phyloP scores from a whole-genome alignment of 768 basidiomycete genomes.

The Leccinellum luteum region DNA sequence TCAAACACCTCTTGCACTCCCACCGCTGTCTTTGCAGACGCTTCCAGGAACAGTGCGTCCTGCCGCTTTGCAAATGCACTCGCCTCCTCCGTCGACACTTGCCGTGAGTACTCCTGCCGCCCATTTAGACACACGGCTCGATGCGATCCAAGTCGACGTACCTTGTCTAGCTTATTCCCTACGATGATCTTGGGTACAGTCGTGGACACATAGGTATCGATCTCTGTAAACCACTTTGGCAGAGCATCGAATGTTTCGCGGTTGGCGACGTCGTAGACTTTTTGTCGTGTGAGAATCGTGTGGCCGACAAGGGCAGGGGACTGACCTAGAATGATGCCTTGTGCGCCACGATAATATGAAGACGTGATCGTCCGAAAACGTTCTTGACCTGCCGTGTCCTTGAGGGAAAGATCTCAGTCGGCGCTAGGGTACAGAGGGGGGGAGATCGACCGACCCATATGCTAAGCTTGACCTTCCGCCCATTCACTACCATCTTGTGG shows the following conservation, averaged over 20 bases:
- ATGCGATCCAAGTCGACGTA: constrained; percentile 20
- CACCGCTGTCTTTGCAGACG: constrained; percentile 87
- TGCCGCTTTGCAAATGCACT: constrained; percentile 77
- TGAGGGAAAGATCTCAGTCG: neutral
- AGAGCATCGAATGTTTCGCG: constrained; percentile 92
- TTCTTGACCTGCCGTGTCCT: constrained; percentile 98
- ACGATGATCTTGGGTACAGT: constrained; percentile 94
- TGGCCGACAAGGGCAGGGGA: neutral
- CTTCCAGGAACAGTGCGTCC: constrained; percentile 85
- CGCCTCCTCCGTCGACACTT: constrained; percentile 79
- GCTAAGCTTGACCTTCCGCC: constrained; percentile 85
- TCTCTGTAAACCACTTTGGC: constrained; percentile 89
- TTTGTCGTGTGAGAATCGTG: neutral
- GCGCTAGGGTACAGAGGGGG: neutral
- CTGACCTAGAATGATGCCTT: constrained; percentile 74
- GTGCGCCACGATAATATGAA: constrained; percentile 90
- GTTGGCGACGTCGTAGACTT: constrained; percentile 94
- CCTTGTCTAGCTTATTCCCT: constrained; percentile 94
- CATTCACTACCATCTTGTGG: constrained; percentile 83
- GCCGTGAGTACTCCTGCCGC: constrained; percentile 80
- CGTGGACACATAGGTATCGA: constrained; percentile 87
- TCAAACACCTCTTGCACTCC: constrained; percentile 76
- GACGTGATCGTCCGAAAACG: constrained; percentile 94
- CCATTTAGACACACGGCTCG: neutral
- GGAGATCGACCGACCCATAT: constrained; percentile 78